Conservation (phyloP, 2,329 filamentous ascomycete species). For the Alternaria arbusti region DNA sequence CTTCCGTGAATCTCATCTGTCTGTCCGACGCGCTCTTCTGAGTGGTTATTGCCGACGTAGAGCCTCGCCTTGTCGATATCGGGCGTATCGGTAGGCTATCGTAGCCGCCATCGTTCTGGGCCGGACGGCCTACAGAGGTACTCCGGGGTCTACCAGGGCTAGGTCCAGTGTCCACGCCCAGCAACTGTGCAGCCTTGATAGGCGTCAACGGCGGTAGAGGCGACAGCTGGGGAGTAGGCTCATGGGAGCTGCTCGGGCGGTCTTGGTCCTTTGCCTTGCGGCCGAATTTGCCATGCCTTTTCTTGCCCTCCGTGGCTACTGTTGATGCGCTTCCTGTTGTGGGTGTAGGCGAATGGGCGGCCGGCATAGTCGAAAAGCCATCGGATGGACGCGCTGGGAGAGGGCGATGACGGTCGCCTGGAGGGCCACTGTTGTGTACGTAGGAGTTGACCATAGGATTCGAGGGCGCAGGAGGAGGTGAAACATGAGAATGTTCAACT, state of each 20-base stretch:
- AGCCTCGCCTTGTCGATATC: slow-evolving; percentile 3
- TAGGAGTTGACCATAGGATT: slow-evolving; percentile 6
- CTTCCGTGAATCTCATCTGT: slow-evolving; percentile 15
- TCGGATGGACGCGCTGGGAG: background rate
- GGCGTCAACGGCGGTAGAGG: slow-evolving; percentile 28
- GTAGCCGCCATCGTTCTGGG: slow-evolving; percentile 1
- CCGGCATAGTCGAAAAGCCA: background rate
- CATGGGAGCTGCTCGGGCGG: slow-evolving; percentile 9
- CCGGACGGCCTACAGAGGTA: background rate
- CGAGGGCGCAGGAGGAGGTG: slow-evolving; percentile 2
- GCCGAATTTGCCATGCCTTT: slow-evolving; percentile 23
- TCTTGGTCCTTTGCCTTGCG: slow-evolving; percentile 20
- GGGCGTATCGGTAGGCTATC: slow-evolving; percentile 11
- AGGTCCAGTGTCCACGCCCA: slow-evolving; percentile 17
- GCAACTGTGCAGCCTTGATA: slow-evolving; percentile 28
- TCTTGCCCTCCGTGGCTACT: slow-evolving; percentile 14
- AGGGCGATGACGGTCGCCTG: slow-evolving; percentile 1
- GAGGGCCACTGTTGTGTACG: background rate
- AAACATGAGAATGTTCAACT: slow-evolving; percentile 7
- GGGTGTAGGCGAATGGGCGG: slow-evolving; percentile 5
- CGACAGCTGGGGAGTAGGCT: slow-evolving; percentile 6
- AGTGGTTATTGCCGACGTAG: slow-evolving; percentile 1
- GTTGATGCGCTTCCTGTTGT: slow-evolving; percentile 3
- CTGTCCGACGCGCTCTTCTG: slow-evolving; percentile 4
- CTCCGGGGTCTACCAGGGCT: background rate